Base-by-base conservation (phyloP, 495 filamentous ascomycete genomes). In the Lepraria neglecta region DNA sequence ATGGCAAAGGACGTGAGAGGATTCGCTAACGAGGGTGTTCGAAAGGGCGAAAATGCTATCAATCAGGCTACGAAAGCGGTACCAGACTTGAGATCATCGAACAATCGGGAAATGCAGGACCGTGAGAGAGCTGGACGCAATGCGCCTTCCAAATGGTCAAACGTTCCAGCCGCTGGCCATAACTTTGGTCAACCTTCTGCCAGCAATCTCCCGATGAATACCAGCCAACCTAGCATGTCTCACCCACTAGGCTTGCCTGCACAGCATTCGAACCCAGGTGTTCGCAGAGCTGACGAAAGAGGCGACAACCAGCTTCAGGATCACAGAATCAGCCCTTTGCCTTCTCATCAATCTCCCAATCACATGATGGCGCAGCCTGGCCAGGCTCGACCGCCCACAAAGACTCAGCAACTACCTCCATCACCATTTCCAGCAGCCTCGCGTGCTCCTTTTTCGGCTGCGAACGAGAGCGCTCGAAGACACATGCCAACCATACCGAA, bases 371-470 rank as follows among this genome's bases (percentile, higher is more conserved):
- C 24, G n/a, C 45, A 59, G 21, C 57, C 31, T 28, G 46, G 57
- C 38, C 21, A 24, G 21, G 24, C 17, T 15, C 44, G 44, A 17
- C 44, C 30, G 12, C 31, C 31, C 30, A 35, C 57, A 10, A 15
- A 48, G n/a, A 27, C 21, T 59, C 30, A 33, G 31, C 57, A 59
- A n/a, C 56, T 40, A n/a, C 45, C 40, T 58, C 56, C 43, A 0
- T 24, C 30, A n/a, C 28, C 19, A 19, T 33, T 24, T 30, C 31
- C 45, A 24, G 12, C 19, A 40, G 46, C 43, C 14, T 33, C 1
- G 24, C 45, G n/a, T 17, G 33, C 45, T 40, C 31, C 45, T 42
- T 11, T 28, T 30, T 19, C 57, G 4, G 45, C 21, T 24, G 40
- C 1, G 31, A 40, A 59, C 17, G 47, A 59, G 46, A 21, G 11